A percentile compares a stretch with the other conserved stretches of the same genome.
Conservation (phyloP, 148 eudicot genomes). For the Chenopodium berlandieri region DNA sequence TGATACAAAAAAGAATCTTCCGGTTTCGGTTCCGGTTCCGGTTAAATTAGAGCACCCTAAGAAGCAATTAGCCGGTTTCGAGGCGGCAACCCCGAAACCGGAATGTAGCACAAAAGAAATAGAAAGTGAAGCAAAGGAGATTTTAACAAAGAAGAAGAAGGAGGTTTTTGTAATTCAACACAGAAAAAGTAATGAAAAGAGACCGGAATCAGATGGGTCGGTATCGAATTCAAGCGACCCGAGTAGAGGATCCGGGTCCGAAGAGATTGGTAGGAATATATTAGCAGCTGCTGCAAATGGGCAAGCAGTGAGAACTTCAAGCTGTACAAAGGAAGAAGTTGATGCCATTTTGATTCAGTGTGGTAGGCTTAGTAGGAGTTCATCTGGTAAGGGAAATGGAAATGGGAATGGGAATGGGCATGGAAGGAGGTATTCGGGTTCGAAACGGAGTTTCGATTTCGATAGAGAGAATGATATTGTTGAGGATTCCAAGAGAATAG, state of each 20-base stretch:
- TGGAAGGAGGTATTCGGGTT: constrained; percentile 64
- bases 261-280: constrained; percentile 22
- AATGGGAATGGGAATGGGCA: constrained; percentile 32
- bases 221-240: neutral
- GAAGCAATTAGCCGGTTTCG: neutral
- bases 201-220: constrained; percentile 27
- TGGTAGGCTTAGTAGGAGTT: constrained; percentile 83
- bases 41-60: constrained; percentile 33
- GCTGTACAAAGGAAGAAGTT: constrained; percentile 87
- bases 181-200: constrained; percentile 57
- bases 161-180: constrained; percentile 64
- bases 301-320: constrained; percentile 66
- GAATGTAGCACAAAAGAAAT: neutral
- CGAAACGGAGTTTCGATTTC: constrained; percentile 89
- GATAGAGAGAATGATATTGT: constrained; percentile 47
- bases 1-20: neutral
- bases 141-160: constrained; percentile 32
- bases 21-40: neutral
- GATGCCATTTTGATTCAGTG: constrained; percentile 92
- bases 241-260: constrained; percentile 15
- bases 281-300: constrained; percentile 35
- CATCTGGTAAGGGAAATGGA: constrained; percentile 51
- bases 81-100: neutral
- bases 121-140: neutral
- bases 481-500: neutral